Percentiles rank a stretch among this genome's conserved stretches.
phyloP scores from a whole-genome alignment of 352 stramenopile genomes.

The Pythium sukuiense region DNA sequence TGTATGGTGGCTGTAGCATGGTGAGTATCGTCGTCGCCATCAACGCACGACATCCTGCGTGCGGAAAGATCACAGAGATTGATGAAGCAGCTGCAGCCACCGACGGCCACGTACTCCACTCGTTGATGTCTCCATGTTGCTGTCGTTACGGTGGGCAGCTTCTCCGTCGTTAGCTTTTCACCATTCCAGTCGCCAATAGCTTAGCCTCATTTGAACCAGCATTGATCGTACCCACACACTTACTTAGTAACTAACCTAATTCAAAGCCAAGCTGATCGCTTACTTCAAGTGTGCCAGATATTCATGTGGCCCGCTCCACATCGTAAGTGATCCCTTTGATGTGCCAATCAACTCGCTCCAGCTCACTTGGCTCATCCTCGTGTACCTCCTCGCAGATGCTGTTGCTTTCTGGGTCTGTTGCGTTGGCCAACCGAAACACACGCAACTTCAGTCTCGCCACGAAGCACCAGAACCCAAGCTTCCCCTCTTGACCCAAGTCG shows the following conservation, averaged over 20 bases:
- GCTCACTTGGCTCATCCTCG: not conserved
- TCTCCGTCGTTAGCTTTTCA: no score
- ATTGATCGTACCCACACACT: no score
- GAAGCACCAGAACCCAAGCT: slow-evolving; percentile 8
- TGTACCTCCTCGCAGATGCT: not conserved
- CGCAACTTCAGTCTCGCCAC: not conserved
- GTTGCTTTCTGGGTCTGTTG: not conserved
- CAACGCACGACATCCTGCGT: not conserved
- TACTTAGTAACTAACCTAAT: no score
- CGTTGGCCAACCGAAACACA: slow-evolving; percentile 1
- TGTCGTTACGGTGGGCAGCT: no score
- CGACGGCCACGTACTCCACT: not conserved
- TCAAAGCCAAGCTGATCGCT: not conserved
- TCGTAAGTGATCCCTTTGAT: not conserved
- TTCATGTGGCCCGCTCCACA: not conserved
- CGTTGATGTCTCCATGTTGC: no score
- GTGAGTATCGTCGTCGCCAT: not conserved
- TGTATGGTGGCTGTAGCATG: not conserved
- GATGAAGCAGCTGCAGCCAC: not conserved
- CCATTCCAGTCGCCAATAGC: no score
- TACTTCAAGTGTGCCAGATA: not conserved
- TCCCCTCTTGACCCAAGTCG: not conserved
- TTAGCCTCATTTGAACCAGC: no score
- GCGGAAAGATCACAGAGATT: not conserved
- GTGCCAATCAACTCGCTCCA: slow-evolving; percentile 5